These are phyloP conservation scores for Tetrahymena elliotti DNA, from an alignment of 73 alveolate species.

Conservation along the genomic window DNA sequence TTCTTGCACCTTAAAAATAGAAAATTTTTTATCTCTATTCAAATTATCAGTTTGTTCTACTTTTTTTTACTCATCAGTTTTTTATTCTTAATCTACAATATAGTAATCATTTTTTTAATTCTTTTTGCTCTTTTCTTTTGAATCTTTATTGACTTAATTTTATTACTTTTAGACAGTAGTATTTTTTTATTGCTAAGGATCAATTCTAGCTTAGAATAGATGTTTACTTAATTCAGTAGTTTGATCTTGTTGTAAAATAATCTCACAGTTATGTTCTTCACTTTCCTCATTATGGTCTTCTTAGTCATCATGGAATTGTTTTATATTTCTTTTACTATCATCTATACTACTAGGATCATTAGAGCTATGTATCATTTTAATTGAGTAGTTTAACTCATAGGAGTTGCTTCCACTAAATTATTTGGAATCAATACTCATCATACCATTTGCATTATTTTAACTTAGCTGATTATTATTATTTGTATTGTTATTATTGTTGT, in stretches of 20 bases:
- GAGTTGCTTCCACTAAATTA: neutral
- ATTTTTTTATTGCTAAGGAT: neutral
- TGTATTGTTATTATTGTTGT: neutral
- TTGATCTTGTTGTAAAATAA: neutral
- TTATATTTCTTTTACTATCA: neutral
- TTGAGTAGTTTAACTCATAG: neutral
- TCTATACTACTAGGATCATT: neutral
- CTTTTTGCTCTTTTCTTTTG: neutral
- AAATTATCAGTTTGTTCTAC: neutral
- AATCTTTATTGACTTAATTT: neutral
- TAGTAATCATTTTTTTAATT: neutral
- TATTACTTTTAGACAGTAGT: neutral
- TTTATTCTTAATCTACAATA: neutral
- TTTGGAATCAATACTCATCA: neutral
- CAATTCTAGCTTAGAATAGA: neutral
- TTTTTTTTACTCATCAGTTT: neutral
- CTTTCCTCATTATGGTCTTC: neutral
- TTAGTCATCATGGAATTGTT: neutral
- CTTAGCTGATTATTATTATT: neutral
- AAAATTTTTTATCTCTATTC: neutral
- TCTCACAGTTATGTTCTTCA: neutral
- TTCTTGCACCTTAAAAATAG: neutral
- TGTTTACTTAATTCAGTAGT: neutral
- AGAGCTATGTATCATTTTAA: neutral
- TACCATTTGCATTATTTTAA: neutral